Evolutionary conservation across 2,329 filamentous ascomycete species (phyloP), one percentile per base, ranked within the genome.

Genomic region (Septoria linicola): DNA sequence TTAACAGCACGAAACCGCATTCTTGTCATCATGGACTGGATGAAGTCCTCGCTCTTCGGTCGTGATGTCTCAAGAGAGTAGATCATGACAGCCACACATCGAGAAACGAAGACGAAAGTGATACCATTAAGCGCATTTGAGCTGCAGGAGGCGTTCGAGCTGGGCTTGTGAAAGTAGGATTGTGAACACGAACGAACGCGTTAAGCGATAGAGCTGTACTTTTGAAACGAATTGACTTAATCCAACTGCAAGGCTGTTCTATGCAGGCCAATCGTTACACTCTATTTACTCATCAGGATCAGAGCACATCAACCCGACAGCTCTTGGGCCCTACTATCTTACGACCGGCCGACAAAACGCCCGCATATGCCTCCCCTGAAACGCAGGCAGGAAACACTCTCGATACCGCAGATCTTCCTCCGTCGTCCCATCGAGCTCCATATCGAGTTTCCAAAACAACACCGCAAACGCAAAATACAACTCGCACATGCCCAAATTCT

Each of bases 11-110:
- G 93, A 65, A 99, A 99, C 78, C 86, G 93, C 70, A 82, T 97
- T 63, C 81, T 99, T 44, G 93, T 99, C 64, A 76, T 89, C 59
- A 79, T 96, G 66, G 93, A 99, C 76, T 99, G 93, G 93, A 72
- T 92, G 71, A 99, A 99, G 81, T 90, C 91, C 63, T 95, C 95
- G 78, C 76, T 93, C 54, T 99, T 99, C 68, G 93, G 93, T 57
- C 90, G 93, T 70, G 93, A 99, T 67, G 89, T 97, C 44, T 92
- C 88, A 37, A 81, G 88, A 66, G 88, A 92, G 75, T 91, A 70
- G 51, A 44, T 14, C 10, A 4, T 4, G 20, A 21, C 20, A 11
- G 16, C 21, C 4, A 2, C 27, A 11, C 40, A 10, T 27, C 5
- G 23, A 27, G 23, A 27, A 17, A 11, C n/a, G 14, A 34, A 34